Evolutionary conservation across 805 yeast genomes (phyloP), one percentile per base, ranked within the genome.

Genomic region (Tetrapisispora nanseiensis): DNA sequence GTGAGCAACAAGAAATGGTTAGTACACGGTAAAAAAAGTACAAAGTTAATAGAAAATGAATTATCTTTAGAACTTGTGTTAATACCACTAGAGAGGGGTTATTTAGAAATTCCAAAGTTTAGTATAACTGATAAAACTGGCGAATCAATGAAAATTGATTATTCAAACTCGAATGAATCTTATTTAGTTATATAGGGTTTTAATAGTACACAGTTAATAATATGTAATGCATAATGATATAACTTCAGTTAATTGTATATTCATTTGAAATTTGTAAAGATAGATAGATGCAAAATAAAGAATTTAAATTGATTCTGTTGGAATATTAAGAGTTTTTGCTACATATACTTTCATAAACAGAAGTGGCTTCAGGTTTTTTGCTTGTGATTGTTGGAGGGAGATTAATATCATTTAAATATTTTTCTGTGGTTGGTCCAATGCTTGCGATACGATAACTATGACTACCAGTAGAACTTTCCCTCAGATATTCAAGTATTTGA

Each of bases 391-490:
- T 63, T 1, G 89, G 85, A 0, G 35, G 49, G 3, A 90, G 57
- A 0, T 76, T 80, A 16, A 74, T 68, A 1, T 67, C 59, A 5
- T 59, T 30, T 33, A 89, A 62, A 52, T 74, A 86, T 31, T 66
- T 69, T 42, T 82, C 77, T 0, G 97, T 90, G 0, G 97, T 90
- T 2, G 97, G 97, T 0, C 97, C 97, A 44, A 90, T 90, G 3
- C 89, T 78, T 0, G 95, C 96, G 13, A 86, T 64, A n/a, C 35
- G 24, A 6, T 35, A 38, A 37, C 68, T 71, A 34, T 68, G 59
- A 16, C 11, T 2, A 11, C 12, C 12, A 1, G 50, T 43, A 3
- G 44, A 36, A 0, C 39, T 11, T 10, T 31, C 33, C 38, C 55
- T 57, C n/a, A 76, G 43, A 46, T 70, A 69, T 9, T 71, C 61